A percentile compares a stretch with the other conserved stretches of the same genome.
phyloP scores from a whole-genome alignment of 441 rosid species.

The Arabidopsis lyrata region DNA sequence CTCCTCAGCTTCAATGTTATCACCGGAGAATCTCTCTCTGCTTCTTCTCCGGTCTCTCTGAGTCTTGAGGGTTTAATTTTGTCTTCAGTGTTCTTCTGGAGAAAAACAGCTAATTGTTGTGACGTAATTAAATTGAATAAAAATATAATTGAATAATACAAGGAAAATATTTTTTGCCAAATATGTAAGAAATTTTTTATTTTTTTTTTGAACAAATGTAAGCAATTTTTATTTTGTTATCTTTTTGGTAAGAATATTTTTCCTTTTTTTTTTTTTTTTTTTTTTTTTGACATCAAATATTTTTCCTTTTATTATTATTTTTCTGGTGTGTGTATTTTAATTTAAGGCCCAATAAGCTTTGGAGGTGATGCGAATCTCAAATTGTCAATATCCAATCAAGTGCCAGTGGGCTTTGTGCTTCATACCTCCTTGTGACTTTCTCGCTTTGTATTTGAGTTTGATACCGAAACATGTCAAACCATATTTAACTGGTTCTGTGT shows the following conservation, averaged over 20 bases:
- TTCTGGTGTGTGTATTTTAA: background rate
- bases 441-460: too few relatives aligned
- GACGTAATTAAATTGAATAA: background rate
- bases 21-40: constrained; percentile 25
- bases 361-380: background rate
- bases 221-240: background rate
- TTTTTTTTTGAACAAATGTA: too few relatives aligned
- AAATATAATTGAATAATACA: too few relatives aligned
- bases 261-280: too few relatives aligned
- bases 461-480: too few relatives aligned
- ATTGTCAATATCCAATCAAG: background rate
- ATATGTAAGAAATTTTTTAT: background rate
- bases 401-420: background rate
- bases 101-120: background rate
- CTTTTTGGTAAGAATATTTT: background rate
- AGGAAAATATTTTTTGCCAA: background rate
- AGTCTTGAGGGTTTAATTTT: background rate
- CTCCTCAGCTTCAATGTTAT: background rate
- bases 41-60: background rate
- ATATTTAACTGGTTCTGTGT: too few relatives aligned
- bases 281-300: too few relatives aligned
- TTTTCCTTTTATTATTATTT: background rate
- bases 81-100: background rate
- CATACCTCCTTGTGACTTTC: background rate
- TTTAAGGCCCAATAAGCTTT: constrained; percentile 24